Percentiles rank a stretch among this genome's conserved stretches.
These are phyloP conservation scores for Aulographum hederae DNA, from an alignment of 2,329 filamentous ascomycete genomes.

Conservation along the genomic window DNA sequence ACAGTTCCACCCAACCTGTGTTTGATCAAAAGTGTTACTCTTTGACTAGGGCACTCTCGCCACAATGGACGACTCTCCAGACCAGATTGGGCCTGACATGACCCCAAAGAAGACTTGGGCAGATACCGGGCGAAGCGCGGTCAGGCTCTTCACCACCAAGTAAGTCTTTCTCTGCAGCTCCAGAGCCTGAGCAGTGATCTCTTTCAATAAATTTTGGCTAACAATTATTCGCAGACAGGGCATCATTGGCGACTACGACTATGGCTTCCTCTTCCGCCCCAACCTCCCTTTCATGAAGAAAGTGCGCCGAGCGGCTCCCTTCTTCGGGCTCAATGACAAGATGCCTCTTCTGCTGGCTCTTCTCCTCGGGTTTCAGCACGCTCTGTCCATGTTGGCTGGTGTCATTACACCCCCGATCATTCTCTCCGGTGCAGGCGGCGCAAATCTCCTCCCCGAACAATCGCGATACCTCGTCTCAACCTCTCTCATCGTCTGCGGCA, in stretches of 20 bases:
- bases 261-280: conserved; percentile 67
- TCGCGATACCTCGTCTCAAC: conserved; percentile 67
- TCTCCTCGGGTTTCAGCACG: conserved; percentile 62
- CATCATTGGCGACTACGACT: conserved; percentile 74
- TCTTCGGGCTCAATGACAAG: conserved; percentile 65
- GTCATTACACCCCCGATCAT: conserved; percentile 67
- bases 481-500: conserved; percentile 59
- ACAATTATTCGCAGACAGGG: conserved; percentile 41
- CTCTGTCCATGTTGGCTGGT: conserved; percentile 49
- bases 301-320: conserved; percentile 42
- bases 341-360: conserved; percentile 61
- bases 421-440: conserved; percentile 38
- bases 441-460: conserved; percentile 40
- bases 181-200: no score
- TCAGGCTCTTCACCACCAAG: no score
- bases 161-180: no score
- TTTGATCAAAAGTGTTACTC: no score
- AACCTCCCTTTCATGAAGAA: conserved; percentile 69
- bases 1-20: no score
- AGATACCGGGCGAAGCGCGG: no score
- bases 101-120: no score
- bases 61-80: no score
- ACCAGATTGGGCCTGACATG: no score
- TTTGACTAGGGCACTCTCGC: no score
- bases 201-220: no score